phyloP scores from a whole-genome alignment of 306 rosid species.

The Cucurbita moschata region DNA sequence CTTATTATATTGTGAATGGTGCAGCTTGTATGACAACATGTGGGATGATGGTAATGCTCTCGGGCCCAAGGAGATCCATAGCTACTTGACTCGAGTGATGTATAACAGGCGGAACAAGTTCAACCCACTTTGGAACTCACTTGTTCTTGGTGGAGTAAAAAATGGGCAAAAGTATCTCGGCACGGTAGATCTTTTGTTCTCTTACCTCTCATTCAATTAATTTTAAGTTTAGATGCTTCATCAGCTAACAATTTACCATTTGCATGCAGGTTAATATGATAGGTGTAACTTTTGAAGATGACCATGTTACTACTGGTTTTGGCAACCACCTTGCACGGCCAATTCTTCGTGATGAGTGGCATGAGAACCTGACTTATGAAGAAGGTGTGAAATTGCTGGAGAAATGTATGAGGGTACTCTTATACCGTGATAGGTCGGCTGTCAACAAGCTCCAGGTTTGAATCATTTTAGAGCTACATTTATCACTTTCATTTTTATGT shows the following conservation, averaged over 20 bases:
- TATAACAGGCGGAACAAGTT: constrained; percentile 56
- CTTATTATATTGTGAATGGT: constrained; percentile 6
- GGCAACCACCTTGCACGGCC: constrained; percentile 99
- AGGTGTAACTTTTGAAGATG: constrained; percentile 72
- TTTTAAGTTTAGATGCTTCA: constrained; percentile 5
- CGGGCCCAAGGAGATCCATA: constrained; percentile 55
- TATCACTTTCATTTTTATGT: not conserved
- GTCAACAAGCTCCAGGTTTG: constrained; percentile 74
- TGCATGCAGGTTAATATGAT: constrained; percentile 76
- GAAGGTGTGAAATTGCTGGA: constrained; percentile 83
- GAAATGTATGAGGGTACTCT: constrained; percentile 94
- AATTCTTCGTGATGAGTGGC: constrained; percentile 97
- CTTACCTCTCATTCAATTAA: not conserved
- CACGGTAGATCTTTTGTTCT: constrained; percentile 32
- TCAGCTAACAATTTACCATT: not conserved
- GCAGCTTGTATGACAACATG: constrained; percentile 74
- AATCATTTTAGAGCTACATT: not conserved
- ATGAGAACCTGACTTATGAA: constrained; percentile 68
- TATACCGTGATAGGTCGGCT: constrained; percentile 90
- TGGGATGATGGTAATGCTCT: constrained; percentile 65
- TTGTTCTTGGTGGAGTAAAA: constrained; percentile 51
- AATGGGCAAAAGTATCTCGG: constrained; percentile 50
- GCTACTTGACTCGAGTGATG: constrained; percentile 46
- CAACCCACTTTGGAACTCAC: constrained; percentile 47
- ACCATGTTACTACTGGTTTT: constrained; percentile 86